Conservation (phyloP, 2,329 filamentous ascomycete species). For the Metarhizium rileyi region DNA sequence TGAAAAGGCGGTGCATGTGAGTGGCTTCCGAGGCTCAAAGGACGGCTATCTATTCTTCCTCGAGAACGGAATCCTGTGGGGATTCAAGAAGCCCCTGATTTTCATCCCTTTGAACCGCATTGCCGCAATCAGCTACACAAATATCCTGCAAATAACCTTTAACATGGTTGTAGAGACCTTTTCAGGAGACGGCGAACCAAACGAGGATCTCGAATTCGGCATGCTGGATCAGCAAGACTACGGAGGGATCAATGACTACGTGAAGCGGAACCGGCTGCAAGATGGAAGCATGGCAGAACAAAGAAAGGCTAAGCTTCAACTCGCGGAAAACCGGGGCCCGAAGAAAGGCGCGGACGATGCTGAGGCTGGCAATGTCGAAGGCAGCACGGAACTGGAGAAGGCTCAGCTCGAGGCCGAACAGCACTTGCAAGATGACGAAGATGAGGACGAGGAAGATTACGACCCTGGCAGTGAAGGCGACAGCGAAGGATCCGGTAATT, state of each 20-base stretch:
- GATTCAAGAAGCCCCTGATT: conserved; percentile 58
- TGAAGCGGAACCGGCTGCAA: conserved; percentile 50
- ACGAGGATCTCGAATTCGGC: conserved; percentile 55
- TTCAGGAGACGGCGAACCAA: conserved; percentile 33
- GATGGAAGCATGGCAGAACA: conserved; percentile 61
- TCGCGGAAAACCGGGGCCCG: conserved; percentile 46
- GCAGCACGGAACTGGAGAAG: conserved; percentile 36
- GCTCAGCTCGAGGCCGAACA: conserved; percentile 43
- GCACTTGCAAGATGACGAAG: conserved; percentile 48
- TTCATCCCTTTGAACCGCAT: conserved; percentile 54
- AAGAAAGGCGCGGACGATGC: conserved; percentile 35
- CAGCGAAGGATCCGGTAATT: conserved; percentile 45
- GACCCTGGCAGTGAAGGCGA: conserved; percentile 53
- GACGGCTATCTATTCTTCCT: conserved; percentile 61
- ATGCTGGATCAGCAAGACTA: conserved; percentile 65
- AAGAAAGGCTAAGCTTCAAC: conserved; percentile 52
- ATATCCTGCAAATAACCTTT: conserved; percentile 57
- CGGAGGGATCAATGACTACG: conserved; percentile 52
- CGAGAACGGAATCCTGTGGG: conserved; percentile 57
- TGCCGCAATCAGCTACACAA: conserved; percentile 56
- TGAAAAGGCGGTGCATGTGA: conserved; percentile 56
- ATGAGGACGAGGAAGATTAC: conserved; percentile 57
- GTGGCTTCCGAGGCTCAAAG: conserved; percentile 57
- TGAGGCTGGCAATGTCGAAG: conserved; percentile 23
- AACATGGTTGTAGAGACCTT: conserved; percentile 57